A percentile compares a stretch with the other conserved stretches of the same genome.
phyloP scores from a whole-genome alignment of 2,329 filamentous ascomycete species.

The Calonectria hawksworthii region DNA sequence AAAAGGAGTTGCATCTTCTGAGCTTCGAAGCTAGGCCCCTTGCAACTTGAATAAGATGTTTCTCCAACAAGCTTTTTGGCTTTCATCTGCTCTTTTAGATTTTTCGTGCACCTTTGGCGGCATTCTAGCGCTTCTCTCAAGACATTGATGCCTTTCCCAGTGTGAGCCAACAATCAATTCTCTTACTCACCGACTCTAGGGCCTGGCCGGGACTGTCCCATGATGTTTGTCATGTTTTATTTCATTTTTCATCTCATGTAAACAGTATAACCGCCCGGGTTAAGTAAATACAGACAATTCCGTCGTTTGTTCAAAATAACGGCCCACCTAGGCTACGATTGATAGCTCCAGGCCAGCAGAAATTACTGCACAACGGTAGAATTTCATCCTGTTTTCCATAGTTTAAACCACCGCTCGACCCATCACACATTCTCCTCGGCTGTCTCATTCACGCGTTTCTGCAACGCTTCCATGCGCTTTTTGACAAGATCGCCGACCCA shows the following conservation, averaged over 20 bases:
- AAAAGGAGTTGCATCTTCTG: too few species aligned
- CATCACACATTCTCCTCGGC: not conserved
- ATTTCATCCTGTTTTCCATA: not conserved
- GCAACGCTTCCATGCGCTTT: not conserved
- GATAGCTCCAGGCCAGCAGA: fast-evolving
- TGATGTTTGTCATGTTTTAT: too few species aligned
- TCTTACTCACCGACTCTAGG: too few species aligned
- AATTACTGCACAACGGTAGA: not conserved
- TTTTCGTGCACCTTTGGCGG: too few species aligned
- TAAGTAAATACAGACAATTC: not conserved
- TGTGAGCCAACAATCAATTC: too few species aligned
- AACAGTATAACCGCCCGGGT: not conserved
- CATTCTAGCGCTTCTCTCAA: too few species aligned
- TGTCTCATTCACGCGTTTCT: not conserved
- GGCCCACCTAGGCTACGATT: not conserved
- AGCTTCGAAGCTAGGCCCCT: too few species aligned
- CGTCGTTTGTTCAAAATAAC: not conserved
- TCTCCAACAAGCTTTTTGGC: too few species aligned
- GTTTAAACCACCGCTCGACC: not conserved
- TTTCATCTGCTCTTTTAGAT: too few species aligned
- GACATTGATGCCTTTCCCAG: too few species aligned
- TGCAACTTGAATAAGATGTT: too few species aligned
- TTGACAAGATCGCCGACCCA: not conserved
- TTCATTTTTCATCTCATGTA: not conserved
- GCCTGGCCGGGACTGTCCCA: too few species aligned